Percentiles rank a stretch among this genome's conserved stretches.
Evolutionary conservation across 129 eudicot genomes (phyloP).

Genomic region (Logfia minima): DNA sequence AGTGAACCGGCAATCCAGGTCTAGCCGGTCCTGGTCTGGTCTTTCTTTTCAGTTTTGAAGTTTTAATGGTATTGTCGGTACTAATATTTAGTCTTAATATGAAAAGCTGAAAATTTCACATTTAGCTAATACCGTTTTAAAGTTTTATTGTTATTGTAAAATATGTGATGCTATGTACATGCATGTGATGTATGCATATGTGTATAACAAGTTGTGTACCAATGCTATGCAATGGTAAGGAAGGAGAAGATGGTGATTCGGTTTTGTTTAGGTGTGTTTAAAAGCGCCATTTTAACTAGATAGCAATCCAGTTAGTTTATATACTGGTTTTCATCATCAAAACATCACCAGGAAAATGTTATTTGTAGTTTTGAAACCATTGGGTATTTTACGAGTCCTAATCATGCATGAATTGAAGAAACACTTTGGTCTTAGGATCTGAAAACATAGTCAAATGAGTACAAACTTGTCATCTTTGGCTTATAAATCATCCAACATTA

Average conservation of each 20-base stretch:
- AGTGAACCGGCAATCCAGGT: conserved; percentile 9
- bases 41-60: conserved; percentile 18
- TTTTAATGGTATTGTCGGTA: conserved; percentile 1
- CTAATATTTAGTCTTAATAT: conserved; percentile 19
- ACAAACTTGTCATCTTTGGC: neutral
- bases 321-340: neutral
- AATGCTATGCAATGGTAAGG: neutral
- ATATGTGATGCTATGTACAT: neutral
- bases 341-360: neutral
- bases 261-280: neutral
- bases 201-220: neutral
- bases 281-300: neutral
- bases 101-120: conserved; percentile 16
- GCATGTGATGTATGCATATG: neutral
- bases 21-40: conserved; percentile 13
- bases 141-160: neutral
- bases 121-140: neutral
- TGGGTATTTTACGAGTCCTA: neutral
- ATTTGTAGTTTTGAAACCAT: neutral
- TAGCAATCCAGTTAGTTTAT: neutral
- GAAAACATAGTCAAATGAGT: neutral
- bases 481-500: neutral
- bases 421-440: neutral
- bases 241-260: neutral
- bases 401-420: neutral